Base-by-base conservation (phyloP, 768 basidiomycete genomes). In the Vararia minispora region DNA sequence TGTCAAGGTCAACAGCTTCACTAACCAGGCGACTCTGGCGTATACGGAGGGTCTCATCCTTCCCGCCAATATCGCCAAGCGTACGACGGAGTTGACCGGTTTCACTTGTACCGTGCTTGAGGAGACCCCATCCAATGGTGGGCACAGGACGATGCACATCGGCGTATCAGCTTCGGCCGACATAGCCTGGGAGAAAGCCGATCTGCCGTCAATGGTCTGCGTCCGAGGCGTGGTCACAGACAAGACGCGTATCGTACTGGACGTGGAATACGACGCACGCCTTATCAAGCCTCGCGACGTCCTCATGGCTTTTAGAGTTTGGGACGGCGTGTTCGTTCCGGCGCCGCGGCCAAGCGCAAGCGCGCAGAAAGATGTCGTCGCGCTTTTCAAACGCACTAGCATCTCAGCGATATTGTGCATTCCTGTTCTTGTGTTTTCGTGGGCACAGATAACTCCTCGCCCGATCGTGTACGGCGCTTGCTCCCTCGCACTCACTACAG, bases 341-440 rank as follows among this genome's bases (percentile, higher is more conserved):
- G 50, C 45, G 9, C 41, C 43, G 26, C 53, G 48, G 28, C 47
- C 49, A 6, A 37, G 39, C 30, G 52, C 45, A 8, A 52, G 56
- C 5, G 58, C 56, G 5, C 48, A 46, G 9, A 57, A 49, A 31
- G 61, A 64, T 43, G 53, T 65, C 18, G 46, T 45, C 4, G 39
- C 45, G 28, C 49, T 64, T 4, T 43, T 52, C 14, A 10, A 51
- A 10, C 60, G 62, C 13, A 62, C 60, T 2, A 34, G 51, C 11
- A 23, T 53, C 12, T 62, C 56, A 14, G 49, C 49, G n/a, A 16
- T 57, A 18, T 47, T 65, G 18, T 58, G 60, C 25, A 52, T 66
- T 22, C 66, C 66, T 1, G 63, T 68, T 6, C 54, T 67, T 11
- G 48, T 68, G 26, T 51, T 67, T 47, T 50, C 66, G 5, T 68